Conservation (phyloP, 176 grass and related monocot species). For the Oryza longistaminata region DNA sequence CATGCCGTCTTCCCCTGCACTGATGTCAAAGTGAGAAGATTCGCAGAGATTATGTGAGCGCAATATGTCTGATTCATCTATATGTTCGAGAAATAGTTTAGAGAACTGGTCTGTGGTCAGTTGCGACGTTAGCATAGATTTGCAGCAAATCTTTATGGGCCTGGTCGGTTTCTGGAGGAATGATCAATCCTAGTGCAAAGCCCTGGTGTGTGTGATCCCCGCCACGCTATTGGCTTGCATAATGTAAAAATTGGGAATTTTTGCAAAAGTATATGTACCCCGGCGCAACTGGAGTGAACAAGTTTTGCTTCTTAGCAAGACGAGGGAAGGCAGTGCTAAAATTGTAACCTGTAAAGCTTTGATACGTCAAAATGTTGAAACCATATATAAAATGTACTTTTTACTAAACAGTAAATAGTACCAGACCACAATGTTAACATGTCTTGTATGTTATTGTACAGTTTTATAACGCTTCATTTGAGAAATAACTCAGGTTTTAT, state of each 20-base stretch:
- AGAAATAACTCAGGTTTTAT: neutral
- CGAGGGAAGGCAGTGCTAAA: neutral
- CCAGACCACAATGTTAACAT: neutral
- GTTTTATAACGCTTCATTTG: neutral
- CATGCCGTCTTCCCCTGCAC: conserved; percentile 13
- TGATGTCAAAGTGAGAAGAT: conserved; percentile 31
- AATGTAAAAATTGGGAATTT: conserved; percentile 36
- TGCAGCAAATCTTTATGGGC: conserved; percentile 8
- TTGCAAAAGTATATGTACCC: conserved; percentile 13
- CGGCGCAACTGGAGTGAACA: conserved; percentile 19
- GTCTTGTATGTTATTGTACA: neutral
- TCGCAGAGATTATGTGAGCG: conserved; percentile 4
- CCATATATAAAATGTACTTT: conserved; percentile 16
- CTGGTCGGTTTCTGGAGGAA: neutral
- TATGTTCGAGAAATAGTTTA: conserved; percentile 45
- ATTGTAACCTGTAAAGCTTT: conserved; percentile 50
- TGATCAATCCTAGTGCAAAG: neutral
- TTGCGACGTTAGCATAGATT: conserved; percentile 27
- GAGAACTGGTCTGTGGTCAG: conserved; percentile 19
- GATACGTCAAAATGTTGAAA: conserved; percentile 27
- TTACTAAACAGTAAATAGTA: conserved; percentile 43
- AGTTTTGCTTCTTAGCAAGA: conserved; percentile 31
- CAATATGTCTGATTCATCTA: conserved; percentile 17
- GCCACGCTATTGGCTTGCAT: neutral
- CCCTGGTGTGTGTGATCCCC: neutral